Percentiles rank a stretch among this genome's conserved stretches.
These are phyloP conservation scores for Gossypium schwendimanii DNA, from an alignment of 441 rosid genomes.

Conservation along the genomic window DNA sequence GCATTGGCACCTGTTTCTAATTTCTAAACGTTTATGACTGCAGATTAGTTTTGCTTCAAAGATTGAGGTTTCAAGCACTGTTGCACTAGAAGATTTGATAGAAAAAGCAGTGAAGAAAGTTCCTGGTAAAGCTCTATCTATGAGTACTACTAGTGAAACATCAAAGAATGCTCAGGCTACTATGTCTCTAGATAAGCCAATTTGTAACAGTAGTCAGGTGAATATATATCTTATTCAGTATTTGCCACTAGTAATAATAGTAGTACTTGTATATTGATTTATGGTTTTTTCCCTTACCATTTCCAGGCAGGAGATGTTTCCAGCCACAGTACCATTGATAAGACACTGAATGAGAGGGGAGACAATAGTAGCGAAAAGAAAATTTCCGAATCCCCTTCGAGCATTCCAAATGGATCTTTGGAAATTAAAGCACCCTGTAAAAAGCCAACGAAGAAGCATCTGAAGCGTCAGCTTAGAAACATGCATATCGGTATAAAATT, in stretches of 20 bases:
- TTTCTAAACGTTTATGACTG: slow-evolving; percentile 8
- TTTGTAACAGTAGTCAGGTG: slow-evolving; percentile 27
- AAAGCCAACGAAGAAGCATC: slow-evolving; percentile 35
- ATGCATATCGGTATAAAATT: slow-evolving; percentile 41
- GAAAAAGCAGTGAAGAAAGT: slow-evolving; percentile 8
- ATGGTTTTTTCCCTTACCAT: slow-evolving; percentile 18
- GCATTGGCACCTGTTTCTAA: slow-evolving; percentile 19
- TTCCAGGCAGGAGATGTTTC: slow-evolving; percentile 26
- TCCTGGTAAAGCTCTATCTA: slow-evolving; percentile 13
- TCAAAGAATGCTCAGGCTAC: neutral
- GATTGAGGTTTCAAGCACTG: slow-evolving; percentile 10
- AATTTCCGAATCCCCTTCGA: slow-evolving; percentile 12
- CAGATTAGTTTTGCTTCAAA: slow-evolving; percentile 25
- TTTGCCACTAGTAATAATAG: neutral
- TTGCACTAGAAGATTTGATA: slow-evolving; percentile 1
- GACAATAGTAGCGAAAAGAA: slow-evolving; percentile 17
- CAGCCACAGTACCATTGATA: slow-evolving; percentile 7
- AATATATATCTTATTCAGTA: slow-evolving; percentile 6
- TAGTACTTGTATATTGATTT: neutral
- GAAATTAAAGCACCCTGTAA: slow-evolving; percentile 12
- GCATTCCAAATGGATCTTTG: slow-evolving; percentile 10
- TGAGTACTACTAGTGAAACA: slow-evolving; percentile 7
- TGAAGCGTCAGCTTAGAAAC: slow-evolving; percentile 22
- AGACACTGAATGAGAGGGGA: slow-evolving; percentile 19
- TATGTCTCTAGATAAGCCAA: slow-evolving; percentile 15